Base-by-base conservation (phyloP, 176 grass and related monocot species). In the Poa annua region DNA sequence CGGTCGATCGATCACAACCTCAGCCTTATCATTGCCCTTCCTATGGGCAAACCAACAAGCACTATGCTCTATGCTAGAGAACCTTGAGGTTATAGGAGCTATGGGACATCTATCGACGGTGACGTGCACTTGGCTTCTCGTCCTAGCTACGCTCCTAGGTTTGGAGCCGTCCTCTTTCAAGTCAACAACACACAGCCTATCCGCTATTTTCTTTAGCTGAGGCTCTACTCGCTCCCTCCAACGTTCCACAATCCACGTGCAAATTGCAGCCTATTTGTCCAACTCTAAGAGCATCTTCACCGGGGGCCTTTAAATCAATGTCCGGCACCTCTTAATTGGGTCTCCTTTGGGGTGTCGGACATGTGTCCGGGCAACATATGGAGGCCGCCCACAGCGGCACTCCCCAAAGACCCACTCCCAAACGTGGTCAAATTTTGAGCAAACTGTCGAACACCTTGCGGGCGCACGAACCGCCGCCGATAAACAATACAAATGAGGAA, bases 21-120 rank as follows among this genome's bases (percentile, higher is more conserved):
- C 38, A 22, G 3, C 20, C 65, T 71, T 20, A 57, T 72, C 51
- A 82, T 57, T 59, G 80, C 71, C 51, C 51, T 71, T 56, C 50
- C 49, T 19, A 29, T 6, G 56, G 49, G 47, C 36, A 44, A 69
- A 45, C 11, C 52, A 68, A 11, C 32, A 53, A 80, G 4, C 78
- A 55, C 64, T 80, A 51, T 39, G 45, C 29, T 29, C 29, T 9
- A 14, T 48, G 45, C 79, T 55, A 81, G 48, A 56, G 24, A 82
- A 82, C 52, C 26, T 79, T 15, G 51, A 79, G 76, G 19, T 75
- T 36, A 29, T 75, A 21, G 50, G 35, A 21, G 26, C 25, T 7
- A 63, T 32, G 54, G 73, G 55, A 54, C 17, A 22, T 10, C 8
- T 17, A 64, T 47, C 55, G 21, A 47, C 38, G 34, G 8, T 22